Evolutionary conservation across 805 yeast species (phyloP).

Genomic region (Ogataea philodendri): DNA sequence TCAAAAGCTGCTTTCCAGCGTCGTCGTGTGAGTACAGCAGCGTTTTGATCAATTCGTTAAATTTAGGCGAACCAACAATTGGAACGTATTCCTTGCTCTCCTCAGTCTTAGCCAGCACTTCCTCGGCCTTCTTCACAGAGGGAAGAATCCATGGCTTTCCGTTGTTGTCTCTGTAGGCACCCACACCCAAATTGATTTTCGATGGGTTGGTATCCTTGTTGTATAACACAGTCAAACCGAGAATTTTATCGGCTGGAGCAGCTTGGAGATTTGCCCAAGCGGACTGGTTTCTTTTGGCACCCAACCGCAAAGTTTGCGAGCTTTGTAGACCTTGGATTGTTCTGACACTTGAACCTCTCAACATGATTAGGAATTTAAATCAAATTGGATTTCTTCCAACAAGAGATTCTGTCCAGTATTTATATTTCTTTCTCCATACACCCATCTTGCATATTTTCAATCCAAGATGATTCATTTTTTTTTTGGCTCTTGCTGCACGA

Average conservation of each 20-base stretch:
- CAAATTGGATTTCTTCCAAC: constrained; percentile 1
- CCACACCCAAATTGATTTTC: constrained; percentile 69
- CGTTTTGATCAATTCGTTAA: constrained; percentile 62
- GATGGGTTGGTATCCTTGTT: constrained; percentile 58
- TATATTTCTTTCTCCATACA: constrained; percentile 11
- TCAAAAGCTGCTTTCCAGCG: constrained; percentile 53
- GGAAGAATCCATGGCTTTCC: constrained; percentile 92
- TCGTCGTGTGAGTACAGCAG: constrained; percentile 69
- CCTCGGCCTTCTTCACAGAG: constrained; percentile 65
- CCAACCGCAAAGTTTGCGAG: constrained; percentile 6
- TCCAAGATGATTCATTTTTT: constrained; percentile 16
- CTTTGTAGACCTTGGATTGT: constrained; percentile 8
- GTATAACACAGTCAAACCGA: constrained; percentile 75
- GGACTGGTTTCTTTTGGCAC: constrained; percentile 26
- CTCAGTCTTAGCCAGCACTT: constrained; percentile 42
- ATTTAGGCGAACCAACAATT: constrained; percentile 73
- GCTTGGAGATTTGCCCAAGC: constrained; percentile 31
- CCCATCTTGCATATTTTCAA: constrained; percentile 10
- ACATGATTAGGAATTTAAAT: constrained; percentile 14
- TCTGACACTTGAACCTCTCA: constrained; percentile 19
- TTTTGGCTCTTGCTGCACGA: constrained; percentile 6
- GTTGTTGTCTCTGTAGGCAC: constrained; percentile 87
- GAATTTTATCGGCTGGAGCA: constrained; percentile 86
- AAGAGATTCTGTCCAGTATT: constrained; percentile 3
- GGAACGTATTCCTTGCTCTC: constrained; percentile 83